phyloP scores from a whole-genome alignment of 768 basidiomycete genomes.

The Russula dissimulans region DNA sequence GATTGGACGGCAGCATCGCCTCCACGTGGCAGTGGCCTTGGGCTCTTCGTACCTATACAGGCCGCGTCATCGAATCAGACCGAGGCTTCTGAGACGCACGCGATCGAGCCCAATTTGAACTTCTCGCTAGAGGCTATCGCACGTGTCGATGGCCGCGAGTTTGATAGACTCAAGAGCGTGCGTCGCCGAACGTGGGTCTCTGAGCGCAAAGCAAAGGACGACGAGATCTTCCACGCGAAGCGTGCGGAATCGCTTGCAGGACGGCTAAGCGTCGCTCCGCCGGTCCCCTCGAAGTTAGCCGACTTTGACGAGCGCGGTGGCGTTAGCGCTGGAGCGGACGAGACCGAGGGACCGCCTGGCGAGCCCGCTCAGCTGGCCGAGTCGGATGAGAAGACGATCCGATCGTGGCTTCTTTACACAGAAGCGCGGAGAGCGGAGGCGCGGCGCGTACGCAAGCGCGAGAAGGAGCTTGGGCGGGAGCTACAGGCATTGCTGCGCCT shows the following conservation, averaged over 20 bases:
- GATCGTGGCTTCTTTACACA: constrained; percentile 27
- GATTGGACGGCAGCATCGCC: constrained; percentile 11
- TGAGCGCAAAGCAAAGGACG: constrained; percentile 19
- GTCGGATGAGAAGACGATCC: constrained; percentile 16
- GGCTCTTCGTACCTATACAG: constrained; percentile 17
- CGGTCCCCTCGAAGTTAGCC: constrained; percentile 16
- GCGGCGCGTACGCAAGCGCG: constrained; percentile 37
- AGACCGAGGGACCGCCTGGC: constrained; percentile 32
- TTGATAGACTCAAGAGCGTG: constrained; percentile 13
- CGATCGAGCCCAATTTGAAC: constrained; percentile 16
- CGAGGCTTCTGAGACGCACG: constrained; percentile 4
- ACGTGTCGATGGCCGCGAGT: constrained; percentile 11
- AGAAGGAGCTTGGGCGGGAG: constrained; percentile 49
- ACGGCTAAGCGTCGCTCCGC: constrained; percentile 13
- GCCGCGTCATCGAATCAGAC: constrained; percentile 14
- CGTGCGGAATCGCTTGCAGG: constrained; percentile 15
- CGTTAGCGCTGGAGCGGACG: constrained; percentile 24
- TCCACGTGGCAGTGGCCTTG: constrained; percentile 13
- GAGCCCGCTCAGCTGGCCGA: constrained; percentile 25
- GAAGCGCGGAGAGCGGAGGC: constrained; percentile 32
- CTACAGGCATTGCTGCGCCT: constrained; percentile 46
- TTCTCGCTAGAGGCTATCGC: constrained; percentile 6
- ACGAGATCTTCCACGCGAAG: constrained; percentile 12
- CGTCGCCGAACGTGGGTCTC: constrained; percentile 16
- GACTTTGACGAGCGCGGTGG: constrained; percentile 25